Base-by-base conservation (phyloP, 768 basidiomycete genomes). In the Psilocybe subaeruginosa region DNA sequence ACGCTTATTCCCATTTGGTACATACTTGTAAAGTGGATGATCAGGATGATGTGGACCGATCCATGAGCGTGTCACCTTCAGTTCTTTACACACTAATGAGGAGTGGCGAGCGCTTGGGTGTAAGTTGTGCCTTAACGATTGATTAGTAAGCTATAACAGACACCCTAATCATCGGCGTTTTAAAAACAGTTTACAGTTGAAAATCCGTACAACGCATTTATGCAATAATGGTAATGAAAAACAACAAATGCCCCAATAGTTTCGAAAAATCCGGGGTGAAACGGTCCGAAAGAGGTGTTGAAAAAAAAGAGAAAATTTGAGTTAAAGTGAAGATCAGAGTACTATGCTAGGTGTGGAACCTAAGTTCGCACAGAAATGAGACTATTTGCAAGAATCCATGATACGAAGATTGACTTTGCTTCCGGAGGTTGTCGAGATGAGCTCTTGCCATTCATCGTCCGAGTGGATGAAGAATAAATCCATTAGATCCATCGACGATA, bases 331-430 rank as follows among this genome's bases (percentile, higher is more conserved):
- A 51, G 49, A 51, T 29, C 14, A 51, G 49, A 51, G 11, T 30
- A 11, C 49, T 16, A 51, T 31, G 49, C 27, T 51, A 33, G 29
- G 43, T 1, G 54, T n/a, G 14, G 48, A 46, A 55, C 16, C 8
- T 43, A 48, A 55, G 48, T 57, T 23, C 33, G 54, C 43, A 56
- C 27, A 45, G 19, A 41, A 39, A 27, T 55, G 19, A 53, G 9
- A 19, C 43, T 39, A 56, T 45, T 54, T 30, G 8, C 47, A 58
- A 37, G 69, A 65, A 64, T 84, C 81, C 46, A 83, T 66, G 59
- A 90, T 76, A 51, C 85, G 82, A 33, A 90, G 72, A 1, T 80
- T 73, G 30, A 90, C 72, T 69, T 88, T 90, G 58, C 70, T 72
- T 3, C 76, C 72, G 43, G 76, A 73, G 58, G 78, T 68, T 35